Evolutionary conservation across 139 green algal species (phyloP), one percentile per base, ranked within the genome.

Genomic region (Trebouxia sp.): DNA sequence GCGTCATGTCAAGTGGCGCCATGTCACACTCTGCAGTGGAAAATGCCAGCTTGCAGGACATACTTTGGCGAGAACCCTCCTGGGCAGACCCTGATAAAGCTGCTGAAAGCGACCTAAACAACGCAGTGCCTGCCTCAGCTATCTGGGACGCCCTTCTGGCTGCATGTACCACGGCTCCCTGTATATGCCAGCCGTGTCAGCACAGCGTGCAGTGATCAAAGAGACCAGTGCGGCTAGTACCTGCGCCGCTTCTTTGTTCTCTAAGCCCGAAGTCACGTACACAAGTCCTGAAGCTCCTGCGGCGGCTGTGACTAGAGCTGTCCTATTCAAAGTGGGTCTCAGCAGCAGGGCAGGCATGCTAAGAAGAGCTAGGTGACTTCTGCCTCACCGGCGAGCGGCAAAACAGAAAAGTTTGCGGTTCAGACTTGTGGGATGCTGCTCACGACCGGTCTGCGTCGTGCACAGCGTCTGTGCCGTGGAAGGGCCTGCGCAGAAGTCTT

Each of bases 141-240:
- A 72, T 72, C 32, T 72, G 62, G 2, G 62, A 72, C 12, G 62
- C 62, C n/a, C 62, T 32, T 41, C 62, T 72, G 32, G 62, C 62
- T 0, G n/a, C 62, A 30, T 72, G 62, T 8, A 72, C 35, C 24
- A 72, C 62, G 7, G 62, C 62, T n/a, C n/a, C 32, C 62, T 72
- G 62, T 24, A 45, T n/a, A n/a, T n/a, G n/a, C n/a, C n/a, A n/a
- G n/a, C n/a, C n/a, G n/a, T n/a, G n/a, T n/a, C 5, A 8, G 20
- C 6, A 37, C 28, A n/a, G 9, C 14, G 6, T 45, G 62, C 5
- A 8, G 58, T 38, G 30, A n/a, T 42, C 32, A n/a, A 28, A 22
- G 4, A 72, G 62, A 22, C 20, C 32, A 72, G 9, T 14, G 5
- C 62, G 24, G 35, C 28, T 41, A 14, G 32, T 11, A 43, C 62